phyloP scores from a whole-genome alignment of 805 yeast genomes.

The Cyberlindnera samutprakarnensis region DNA sequence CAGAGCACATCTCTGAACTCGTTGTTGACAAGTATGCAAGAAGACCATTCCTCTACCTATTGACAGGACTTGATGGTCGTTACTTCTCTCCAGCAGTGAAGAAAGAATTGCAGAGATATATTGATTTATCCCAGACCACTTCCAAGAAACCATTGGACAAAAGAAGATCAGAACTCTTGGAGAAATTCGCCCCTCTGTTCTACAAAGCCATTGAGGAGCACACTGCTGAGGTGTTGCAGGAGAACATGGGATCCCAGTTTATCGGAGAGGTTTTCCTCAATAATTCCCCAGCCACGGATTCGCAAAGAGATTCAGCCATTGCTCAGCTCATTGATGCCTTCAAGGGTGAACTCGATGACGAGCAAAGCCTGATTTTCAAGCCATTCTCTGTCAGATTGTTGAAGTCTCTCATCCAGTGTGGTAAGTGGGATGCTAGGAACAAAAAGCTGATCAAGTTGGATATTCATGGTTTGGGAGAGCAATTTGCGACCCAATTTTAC shows the following conservation, averaged over 20 bases:
- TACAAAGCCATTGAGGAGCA: constrained; percentile 46
- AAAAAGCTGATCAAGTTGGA: constrained; percentile 40
- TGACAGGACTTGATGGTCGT: constrained; percentile 72
- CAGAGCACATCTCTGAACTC: constrained; percentile 44
- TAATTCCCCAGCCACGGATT: constrained; percentile 36
- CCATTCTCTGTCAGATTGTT: constrained; percentile 71
- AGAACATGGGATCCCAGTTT: constrained; percentile 79
- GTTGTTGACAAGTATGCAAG: constrained; percentile 71
- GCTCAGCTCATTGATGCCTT: constrained; percentile 49
- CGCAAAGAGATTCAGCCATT: constrained; percentile 38
- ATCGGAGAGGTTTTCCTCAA: constrained; percentile 66
- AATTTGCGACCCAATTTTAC: constrained; percentile 49
- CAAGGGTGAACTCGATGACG: constrained; percentile 60
- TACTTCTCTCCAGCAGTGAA: constrained; percentile 70
- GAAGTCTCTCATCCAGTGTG: constrained; percentile 75
- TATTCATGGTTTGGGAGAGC: constrained; percentile 44
- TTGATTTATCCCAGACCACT: constrained; percentile 55
- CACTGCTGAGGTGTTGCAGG: constrained; percentile 47
- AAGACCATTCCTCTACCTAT: constrained; percentile 78
- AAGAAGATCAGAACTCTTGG: constrained; percentile 64
- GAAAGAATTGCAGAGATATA: constrained; percentile 52
- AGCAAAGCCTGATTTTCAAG: constrained; percentile 58
- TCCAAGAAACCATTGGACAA: constrained; percentile 79
- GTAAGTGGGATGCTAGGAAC: constrained; percentile 68
- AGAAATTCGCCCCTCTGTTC: constrained; percentile 58